Percentiles rank a stretch among this genome's conserved stretches.
These are phyloP conservation scores for Microcera coccophila DNA, from an alignment of 2,329 filamentous ascomycete species.

Conservation along the genomic window DNA sequence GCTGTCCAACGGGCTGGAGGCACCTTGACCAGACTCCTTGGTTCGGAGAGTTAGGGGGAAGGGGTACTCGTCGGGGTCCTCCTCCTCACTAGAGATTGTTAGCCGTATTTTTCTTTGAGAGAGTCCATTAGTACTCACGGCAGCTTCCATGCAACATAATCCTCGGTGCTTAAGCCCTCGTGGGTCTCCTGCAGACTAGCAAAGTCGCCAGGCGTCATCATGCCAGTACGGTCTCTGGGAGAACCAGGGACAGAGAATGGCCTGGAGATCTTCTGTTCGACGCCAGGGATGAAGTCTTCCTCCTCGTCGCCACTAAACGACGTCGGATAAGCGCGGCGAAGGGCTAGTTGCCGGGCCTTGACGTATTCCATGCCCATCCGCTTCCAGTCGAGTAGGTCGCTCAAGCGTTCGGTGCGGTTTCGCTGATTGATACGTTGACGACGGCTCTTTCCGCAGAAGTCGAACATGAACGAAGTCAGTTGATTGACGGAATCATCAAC, in stretches of 20 bases:
- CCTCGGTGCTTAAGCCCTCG: conserved; percentile 90
- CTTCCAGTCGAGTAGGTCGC: conserved; percentile 97
- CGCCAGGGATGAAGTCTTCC: conserved; percentile 85
- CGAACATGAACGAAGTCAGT: conserved; percentile 80
- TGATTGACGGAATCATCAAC: conserved; percentile 98
- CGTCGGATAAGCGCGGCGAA: conserved; percentile 84
- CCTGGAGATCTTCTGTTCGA: conserved; percentile 91
- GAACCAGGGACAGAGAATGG: conserved; percentile 93
- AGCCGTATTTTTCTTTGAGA: conserved; percentile 12
- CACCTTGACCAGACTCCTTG: conserved; percentile 41
- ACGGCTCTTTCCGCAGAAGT: conserved; percentile 89
- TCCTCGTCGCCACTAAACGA: conserved; percentile 79
- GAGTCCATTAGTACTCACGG: conserved; percentile 65
- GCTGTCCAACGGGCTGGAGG: conserved; percentile 22
- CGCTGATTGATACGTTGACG: conserved; percentile 98
- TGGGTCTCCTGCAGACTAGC: conserved; percentile 91
- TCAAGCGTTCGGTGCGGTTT: conserved; percentile 91
- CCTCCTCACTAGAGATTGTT: conserved; percentile 66
- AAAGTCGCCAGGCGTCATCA: conserved; percentile 99
- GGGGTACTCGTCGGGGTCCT: conserved; percentile 74
- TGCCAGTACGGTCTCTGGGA: conserved; percentile 82
- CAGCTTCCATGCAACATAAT: conserved; percentile 97
- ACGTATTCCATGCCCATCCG: conserved; percentile 99
- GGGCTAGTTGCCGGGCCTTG: conserved; percentile 88
- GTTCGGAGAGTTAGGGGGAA: conserved; percentile 56